Evolutionary conservation across 345 rosid genomes (phyloP).

Genomic region (Linum trigynum): DNA sequence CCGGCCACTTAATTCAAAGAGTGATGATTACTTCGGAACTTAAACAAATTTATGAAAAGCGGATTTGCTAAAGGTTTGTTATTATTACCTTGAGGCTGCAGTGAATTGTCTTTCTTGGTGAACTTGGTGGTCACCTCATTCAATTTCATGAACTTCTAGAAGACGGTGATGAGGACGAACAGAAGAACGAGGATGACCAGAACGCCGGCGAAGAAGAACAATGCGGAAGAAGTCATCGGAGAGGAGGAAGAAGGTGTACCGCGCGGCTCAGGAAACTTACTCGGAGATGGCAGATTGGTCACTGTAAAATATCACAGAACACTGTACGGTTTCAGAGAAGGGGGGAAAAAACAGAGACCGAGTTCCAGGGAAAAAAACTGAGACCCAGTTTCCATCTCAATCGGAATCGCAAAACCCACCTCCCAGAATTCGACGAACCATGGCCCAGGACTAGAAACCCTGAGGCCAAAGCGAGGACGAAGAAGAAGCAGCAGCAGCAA

Average conservation of each 20-base stretch:
- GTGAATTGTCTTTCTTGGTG: neutral
- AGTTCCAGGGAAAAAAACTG: neutral
- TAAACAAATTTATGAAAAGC: no score
- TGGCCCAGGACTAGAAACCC: neutral
- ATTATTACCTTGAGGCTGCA: constrained; percentile 9
- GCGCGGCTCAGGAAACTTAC: no score
- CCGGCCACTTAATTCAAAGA: no score
- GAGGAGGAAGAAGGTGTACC: neutral
- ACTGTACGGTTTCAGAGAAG: neutral
- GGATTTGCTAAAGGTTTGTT: neutral
- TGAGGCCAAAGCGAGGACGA: neutral
- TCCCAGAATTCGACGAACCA: neutral
- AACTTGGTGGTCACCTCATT: constrained; percentile 1
- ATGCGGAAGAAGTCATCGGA: constrained; percentile 8
- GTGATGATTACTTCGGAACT: no score
- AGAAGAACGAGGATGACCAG: constrained; percentile 21
- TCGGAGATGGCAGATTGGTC: no score
- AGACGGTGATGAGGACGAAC: constrained; percentile 20
- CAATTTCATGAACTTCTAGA: constrained; percentile 23
- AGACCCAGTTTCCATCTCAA: neutral
- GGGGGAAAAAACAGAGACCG: neutral
- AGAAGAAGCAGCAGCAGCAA: neutral
- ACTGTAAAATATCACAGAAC: neutral
- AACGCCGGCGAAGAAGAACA: constrained; percentile 30
- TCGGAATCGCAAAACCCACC: neutral